A percentile compares a stretch with the other conserved stretches of the same genome.
phyloP scores from a whole-genome alignment of 768 basidiomycete genomes.

The Baorangia bicolor region DNA sequence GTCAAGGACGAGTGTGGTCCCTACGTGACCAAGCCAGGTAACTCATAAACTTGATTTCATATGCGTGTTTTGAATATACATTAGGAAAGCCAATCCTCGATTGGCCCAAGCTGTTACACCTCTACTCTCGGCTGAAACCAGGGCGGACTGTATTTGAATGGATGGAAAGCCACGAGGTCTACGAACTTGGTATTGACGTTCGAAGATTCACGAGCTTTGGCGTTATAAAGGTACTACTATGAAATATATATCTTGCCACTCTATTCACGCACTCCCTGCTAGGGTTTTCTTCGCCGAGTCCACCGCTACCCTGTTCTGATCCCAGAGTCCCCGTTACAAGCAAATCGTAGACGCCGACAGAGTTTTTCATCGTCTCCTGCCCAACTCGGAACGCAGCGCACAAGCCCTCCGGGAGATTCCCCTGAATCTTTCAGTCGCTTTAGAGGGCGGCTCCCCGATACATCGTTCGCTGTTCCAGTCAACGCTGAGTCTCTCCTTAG shows the following conservation, averaged over 20 bases:
- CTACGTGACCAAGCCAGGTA: constrained; percentile 82
- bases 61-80: constrained; percentile 1
- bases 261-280: not conserved
- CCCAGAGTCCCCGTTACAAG: constrained; percentile 32
- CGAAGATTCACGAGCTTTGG: constrained; percentile 97
- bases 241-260: not conserved
- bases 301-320: constrained; percentile 89
- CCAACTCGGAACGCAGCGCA: constrained; percentile 11
- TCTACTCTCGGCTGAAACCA: constrained; percentile 84
- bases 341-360: constrained; percentile 29
- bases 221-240: constrained; percentile 77
- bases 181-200: constrained; percentile 77
- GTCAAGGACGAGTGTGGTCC: constrained; percentile 90
- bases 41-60: not conserved
- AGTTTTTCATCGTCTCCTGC: constrained; percentile 28
- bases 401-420: constrained; percentile 5
- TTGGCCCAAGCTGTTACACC: constrained; percentile 83
- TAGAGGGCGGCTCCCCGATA: constrained; percentile 25
- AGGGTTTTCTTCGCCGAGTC: constrained; percentile 91
- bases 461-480: constrained; percentile 16
- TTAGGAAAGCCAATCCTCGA: constrained; percentile 63
- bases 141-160: constrained; percentile 85
- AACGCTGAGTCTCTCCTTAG: constrained; percentile 21
- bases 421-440: constrained; percentile 15
- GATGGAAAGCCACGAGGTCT: constrained; percentile 77